Conservation (phyloP, 2,329 filamentous ascomycete species). For the Hymenoscyphus salicellus region DNA sequence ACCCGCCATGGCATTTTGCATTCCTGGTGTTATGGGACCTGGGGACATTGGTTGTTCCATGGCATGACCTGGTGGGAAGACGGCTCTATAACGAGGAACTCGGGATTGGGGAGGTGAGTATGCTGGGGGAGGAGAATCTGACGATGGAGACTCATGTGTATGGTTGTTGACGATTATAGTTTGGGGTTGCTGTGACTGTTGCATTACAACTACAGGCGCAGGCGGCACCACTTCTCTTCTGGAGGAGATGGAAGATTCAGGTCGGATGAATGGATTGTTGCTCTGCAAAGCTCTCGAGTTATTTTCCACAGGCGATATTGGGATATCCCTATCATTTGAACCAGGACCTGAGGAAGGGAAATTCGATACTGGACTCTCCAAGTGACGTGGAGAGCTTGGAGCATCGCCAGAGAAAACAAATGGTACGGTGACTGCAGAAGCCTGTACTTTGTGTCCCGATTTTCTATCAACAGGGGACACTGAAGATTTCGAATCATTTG, state of each 20-base stretch:
- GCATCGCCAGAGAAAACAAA: constrained; percentile 23
- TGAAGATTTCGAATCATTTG: constrained; percentile 19
- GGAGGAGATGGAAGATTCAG: constrained; percentile 12
- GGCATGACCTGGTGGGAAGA: constrained; percentile 55
- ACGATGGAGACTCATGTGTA: constrained; percentile 15
- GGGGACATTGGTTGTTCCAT: constrained; percentile 55
- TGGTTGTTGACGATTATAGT: constrained; percentile 8
- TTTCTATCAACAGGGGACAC: constrained; percentile 24
- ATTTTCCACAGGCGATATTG: constrained; percentile 16
- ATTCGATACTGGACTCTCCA: constrained; percentile 10
- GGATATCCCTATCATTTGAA: constrained; percentile 21
- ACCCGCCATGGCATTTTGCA: constrained; percentile 60
- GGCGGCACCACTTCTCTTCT: constrained; percentile 12
- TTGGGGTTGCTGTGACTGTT: constrained; percentile 8
- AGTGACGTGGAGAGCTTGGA: constrained; percentile 11
- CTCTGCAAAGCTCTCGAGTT: constrained; percentile 19
- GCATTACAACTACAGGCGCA: constrained; percentile 11
- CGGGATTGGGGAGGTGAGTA: constrained; percentile 32
- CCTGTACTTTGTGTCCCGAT: constrained; percentile 31
- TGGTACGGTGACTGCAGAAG: constrained; percentile 29
- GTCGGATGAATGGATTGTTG: constrained; percentile 31
- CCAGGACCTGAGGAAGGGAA: constrained; percentile 10
- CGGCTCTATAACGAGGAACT: constrained; percentile 48
- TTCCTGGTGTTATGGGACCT: constrained; percentile 59
- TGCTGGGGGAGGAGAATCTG: constrained; percentile 29